These are phyloP conservation scores for Sicyos edulis DNA, from an alignment of 306 rosid species.

Conservation along the genomic window DNA sequence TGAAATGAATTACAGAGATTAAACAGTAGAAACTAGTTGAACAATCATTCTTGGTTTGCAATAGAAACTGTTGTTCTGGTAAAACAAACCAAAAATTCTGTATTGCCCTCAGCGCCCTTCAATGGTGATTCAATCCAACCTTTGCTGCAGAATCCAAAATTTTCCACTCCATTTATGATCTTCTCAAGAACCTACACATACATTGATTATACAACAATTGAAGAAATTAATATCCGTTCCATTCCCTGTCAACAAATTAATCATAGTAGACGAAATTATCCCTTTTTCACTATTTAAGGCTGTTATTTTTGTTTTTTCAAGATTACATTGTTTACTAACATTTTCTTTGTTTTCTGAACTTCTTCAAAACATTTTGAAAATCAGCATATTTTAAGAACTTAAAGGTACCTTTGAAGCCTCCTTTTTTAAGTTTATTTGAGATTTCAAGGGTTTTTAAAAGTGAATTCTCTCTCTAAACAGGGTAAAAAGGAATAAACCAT, in stretches of 20 bases:
- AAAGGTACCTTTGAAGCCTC: too few relatives aligned
- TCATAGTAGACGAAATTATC: neutral
- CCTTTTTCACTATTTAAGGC: neutral
- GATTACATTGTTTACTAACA: neutral
- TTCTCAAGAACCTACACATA: slow-evolving; percentile 61
- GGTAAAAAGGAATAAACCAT: neutral
- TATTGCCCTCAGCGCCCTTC: slow-evolving; percentile 91
- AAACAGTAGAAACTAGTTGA: neutral
- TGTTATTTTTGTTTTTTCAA: neutral
- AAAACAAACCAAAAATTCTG: slow-evolving; percentile 79
- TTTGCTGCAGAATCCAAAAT: slow-evolving; percentile 60
- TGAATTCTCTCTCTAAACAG: neutral
- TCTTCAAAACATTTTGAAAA: neutral
- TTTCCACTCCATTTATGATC: slow-evolving; percentile 74
- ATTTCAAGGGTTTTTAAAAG: too few relatives aligned
- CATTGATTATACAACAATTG: neutral
- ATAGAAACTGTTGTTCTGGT: slow-evolving; percentile 26
- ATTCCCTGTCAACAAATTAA: neutral
- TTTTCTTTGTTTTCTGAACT: neutral
- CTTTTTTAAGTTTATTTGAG: too few relatives aligned
- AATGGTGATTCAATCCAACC: slow-evolving; percentile 93
- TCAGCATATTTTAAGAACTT: neutral
- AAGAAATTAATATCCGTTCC: neutral
- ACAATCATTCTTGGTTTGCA: neutral
- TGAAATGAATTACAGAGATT: neutral